Evolutionary conservation across 805 yeast species (phyloP), one percentile per base, ranked within the genome.

Genomic region (Scheffersomyces coipomensis): DNA sequence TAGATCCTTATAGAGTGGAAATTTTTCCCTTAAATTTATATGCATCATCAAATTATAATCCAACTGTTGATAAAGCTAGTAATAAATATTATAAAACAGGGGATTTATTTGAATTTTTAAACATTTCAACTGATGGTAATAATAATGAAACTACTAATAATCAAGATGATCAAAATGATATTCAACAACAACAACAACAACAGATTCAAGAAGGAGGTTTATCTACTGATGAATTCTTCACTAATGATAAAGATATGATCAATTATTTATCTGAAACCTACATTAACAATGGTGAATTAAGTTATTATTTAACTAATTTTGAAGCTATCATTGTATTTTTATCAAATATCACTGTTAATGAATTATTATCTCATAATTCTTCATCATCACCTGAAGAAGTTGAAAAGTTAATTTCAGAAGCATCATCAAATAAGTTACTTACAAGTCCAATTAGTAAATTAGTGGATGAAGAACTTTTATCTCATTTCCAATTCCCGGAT

Each of bases 261-360:
- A 44, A 55, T 7, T 55, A 50, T 40, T 51, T 68, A 9, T 52
- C 51, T 37, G 36, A 44, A 12, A 51, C 42, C 12, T 62, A 52
- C 40, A 53, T 68, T 30, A 68, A 68, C 46, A 57, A 54, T 21
- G 73, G 74, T 1, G 75, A 68, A 42, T 43, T 61, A 26, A 55
- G 56, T 34, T 69, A 58, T 41, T 68, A 66, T 44, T 49, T 68
- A 22, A 68, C 74, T 3, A 69, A 69, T 45, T 63, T 68, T 37
- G 75, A 69, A 38, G 75, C 75, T 3, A 59, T 65, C 13, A 50
- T 67, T 11, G 59, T 52, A 33, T 69, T 62, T 47, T 50, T 68
- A 26, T 60, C 64, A 41, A 66, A 62, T 34, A 60, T 67, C 5
- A 62, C 71, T 1, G 44, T 66, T 11, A 43, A 47, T 13, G 72